These are phyloP conservation scores for Solanum medicagineum DNA, from an alignment of 257 asterid species.

Conservation along the genomic window DNA sequence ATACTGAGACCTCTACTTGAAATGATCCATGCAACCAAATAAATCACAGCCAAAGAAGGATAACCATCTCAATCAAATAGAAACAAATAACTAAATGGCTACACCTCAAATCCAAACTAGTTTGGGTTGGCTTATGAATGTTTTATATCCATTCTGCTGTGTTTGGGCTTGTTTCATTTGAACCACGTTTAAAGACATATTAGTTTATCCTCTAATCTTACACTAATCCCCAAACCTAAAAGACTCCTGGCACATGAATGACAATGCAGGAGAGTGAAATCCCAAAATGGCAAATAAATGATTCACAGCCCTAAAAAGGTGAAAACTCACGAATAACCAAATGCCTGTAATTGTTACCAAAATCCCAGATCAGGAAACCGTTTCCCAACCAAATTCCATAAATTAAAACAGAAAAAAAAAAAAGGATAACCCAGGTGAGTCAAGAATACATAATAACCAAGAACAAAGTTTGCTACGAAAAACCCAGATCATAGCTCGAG, in stretches of 20 bases:
- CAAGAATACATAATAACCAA: background rate
- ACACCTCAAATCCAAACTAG: background rate
- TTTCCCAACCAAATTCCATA: background rate
- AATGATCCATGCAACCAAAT: background rate
- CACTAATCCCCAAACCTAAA: background rate
- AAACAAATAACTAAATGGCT: background rate
- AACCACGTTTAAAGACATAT: background rate
- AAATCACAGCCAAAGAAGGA: background rate
- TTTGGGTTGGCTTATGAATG: background rate
- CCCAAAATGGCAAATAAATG: background rate
- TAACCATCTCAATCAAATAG: background rate
- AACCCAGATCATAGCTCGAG: background rate
- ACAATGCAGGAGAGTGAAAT: background rate
- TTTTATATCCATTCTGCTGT: background rate
- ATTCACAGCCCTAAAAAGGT: background rate
- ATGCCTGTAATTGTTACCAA: background rate
- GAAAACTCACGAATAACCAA: background rate
- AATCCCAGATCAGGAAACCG: background rate
- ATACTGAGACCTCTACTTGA: background rate
- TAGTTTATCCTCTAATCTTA: background rate
- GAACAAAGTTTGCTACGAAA: background rate
- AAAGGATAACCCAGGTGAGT: background rate
- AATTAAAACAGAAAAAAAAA: background rate
- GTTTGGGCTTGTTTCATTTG: background rate
- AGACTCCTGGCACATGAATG: background rate